These are phyloP conservation scores for Calvatia gigantea DNA, from an alignment of 768 basidiomycete species.

Conservation along the genomic window DNA sequence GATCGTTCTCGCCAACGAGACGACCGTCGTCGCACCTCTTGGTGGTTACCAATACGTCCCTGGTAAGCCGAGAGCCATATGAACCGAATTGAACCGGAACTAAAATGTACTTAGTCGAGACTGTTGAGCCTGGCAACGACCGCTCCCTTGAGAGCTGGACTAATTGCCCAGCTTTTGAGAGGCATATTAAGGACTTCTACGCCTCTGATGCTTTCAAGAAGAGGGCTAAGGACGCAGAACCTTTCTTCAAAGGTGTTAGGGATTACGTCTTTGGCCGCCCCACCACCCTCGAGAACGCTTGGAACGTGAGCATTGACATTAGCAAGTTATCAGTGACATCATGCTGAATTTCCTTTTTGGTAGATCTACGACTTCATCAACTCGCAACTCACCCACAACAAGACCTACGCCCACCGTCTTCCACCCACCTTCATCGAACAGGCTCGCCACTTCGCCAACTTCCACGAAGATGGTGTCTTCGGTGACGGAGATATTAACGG, in stretches of 20 bases:
- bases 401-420: constrained; percentile 73
- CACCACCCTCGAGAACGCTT: constrained; percentile 65
- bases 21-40: constrained; percentile 66
- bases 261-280: constrained; percentile 74
- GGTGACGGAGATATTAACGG: constrained; percentile 55
- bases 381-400: constrained; percentile 76
- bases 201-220: constrained; percentile 64
- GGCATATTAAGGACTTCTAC: constrained; percentile 60
- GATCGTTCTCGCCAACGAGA: constrained; percentile 76
- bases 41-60: constrained; percentile 87
- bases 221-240: constrained; percentile 48
- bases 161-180: constrained; percentile 57
- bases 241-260: constrained; percentile 63
- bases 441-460: constrained; percentile 72
- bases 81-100: neutral
- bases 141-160: constrained; percentile 82
- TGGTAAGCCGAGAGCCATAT: constrained; percentile 31
- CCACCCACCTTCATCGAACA: constrained; percentile 78
- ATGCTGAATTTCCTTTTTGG: constrained; percentile 13
- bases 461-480: constrained; percentile 77
- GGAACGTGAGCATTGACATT: constrained; percentile 56
- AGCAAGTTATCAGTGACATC: constrained; percentile 1
- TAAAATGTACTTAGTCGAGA: constrained; percentile 51
- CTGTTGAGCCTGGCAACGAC: constrained; percentile 82
- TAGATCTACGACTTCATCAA: constrained; percentile 78